These are phyloP conservation scores for Alternaria sp. DNA, from an alignment of 2,329 filamentous ascomycete genomes.

Conservation along the genomic window DNA sequence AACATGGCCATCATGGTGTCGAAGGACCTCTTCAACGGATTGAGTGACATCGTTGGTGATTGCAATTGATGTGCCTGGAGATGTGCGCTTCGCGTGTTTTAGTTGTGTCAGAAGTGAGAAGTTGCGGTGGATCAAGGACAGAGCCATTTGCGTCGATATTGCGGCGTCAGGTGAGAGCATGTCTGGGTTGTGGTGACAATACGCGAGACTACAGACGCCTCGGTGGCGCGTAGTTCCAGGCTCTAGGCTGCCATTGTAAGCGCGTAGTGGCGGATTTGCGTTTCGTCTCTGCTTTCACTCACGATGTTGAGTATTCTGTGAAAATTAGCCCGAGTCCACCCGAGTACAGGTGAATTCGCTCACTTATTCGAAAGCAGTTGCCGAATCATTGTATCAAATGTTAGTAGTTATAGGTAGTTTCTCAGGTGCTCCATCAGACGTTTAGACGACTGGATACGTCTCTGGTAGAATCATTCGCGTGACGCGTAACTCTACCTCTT, in stretches of 20 bases:
- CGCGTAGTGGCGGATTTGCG: background rate
- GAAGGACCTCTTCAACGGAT: background rate
- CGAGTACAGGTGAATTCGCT: background rate
- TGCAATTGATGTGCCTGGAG: background rate
- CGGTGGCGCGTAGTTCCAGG: background rate
- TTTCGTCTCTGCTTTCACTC: background rate
- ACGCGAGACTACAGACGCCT: background rate
- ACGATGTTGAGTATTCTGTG: background rate
- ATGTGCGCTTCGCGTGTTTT: background rate
- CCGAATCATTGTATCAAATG: background rate
- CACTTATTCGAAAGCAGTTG: background rate
- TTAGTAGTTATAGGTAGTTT: background rate
- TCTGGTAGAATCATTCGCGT: background rate
- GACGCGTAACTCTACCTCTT: background rate
- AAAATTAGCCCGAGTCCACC: background rate
- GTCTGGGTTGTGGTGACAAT: background rate
- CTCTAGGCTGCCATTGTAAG: background rate
- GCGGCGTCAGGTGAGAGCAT: constrained; percentile 1
- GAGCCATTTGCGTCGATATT: background rate
- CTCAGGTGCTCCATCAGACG: background rate
- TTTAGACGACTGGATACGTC: background rate
- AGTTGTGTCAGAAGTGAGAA: background rate
- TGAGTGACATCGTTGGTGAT: background rate
- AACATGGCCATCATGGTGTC: constrained; percentile 3
- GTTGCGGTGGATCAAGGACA: background rate